phyloP scores from a whole-genome alignment of 306 rosid species.

The Ceratonia siliqua region DNA sequence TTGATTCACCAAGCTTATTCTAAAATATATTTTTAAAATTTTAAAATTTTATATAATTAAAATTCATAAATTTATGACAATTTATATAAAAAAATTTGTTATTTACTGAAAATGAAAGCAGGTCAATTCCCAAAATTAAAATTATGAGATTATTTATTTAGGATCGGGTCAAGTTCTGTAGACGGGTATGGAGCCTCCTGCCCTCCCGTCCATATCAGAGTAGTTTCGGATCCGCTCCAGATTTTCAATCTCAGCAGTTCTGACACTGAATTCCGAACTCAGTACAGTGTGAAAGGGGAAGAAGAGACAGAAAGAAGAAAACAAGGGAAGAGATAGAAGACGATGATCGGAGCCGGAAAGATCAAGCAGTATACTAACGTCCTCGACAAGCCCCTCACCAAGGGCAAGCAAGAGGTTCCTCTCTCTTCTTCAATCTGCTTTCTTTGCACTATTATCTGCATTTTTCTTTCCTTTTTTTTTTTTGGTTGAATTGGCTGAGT shows the following conservation, averaged over 20 bases:
- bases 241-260: neutral
- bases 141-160: too few species aligned
- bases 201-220: too few species aligned
- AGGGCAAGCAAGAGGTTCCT: constrained; percentile 69
- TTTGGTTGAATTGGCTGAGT: neutral
- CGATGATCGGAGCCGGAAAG: constrained; percentile 93
- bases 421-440: neutral
- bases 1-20: too few species aligned
- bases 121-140: too few species aligned
- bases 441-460: neutral
- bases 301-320: neutral
- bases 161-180: too few species aligned
- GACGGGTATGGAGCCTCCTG: too few species aligned
- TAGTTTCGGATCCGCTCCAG: constrained; percentile 3
- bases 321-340: constrained; percentile 7
- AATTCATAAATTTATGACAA: too few species aligned
- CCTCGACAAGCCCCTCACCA: constrained; percentile 86
- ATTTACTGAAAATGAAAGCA: too few species aligned
- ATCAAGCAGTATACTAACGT: constrained; percentile 91
- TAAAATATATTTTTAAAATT: too few species aligned
- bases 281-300: neutral
- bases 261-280: neutral
- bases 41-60: too few species aligned
- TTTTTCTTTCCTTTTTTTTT: neutral
- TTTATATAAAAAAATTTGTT: too few species aligned